phyloP scores from a whole-genome alignment of 805 yeast species.

The Brettanomyces bruxellensis region DNA sequence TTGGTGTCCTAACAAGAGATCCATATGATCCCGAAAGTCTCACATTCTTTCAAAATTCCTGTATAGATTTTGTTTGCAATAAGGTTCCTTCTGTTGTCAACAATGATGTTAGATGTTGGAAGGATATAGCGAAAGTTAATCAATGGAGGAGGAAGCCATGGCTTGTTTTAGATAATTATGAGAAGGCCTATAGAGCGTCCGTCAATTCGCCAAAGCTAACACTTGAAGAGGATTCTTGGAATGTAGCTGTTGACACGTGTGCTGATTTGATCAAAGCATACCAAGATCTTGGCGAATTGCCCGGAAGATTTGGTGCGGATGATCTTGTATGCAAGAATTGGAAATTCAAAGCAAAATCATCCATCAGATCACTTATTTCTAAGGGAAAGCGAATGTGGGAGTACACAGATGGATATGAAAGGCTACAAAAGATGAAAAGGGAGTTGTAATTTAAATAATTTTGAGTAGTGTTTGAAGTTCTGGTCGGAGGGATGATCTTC shows the following conservation, averaged over 20 bases:
- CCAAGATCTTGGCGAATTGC: conserved; percentile 75
- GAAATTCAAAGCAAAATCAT: conserved; percentile 73
- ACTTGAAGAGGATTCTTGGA: conserved; percentile 57
- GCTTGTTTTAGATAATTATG: conserved; percentile 78
- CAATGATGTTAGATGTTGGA: conserved; percentile 66
- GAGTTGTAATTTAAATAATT: conserved; percentile 16
- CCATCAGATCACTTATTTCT: conserved; percentile 66
- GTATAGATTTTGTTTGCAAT: conserved; percentile 64
- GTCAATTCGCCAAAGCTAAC: conserved; percentile 57
- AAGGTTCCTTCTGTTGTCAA: conserved; percentile 62
- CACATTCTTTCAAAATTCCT: conserved; percentile 56
- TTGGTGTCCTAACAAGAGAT: conserved; percentile 52
- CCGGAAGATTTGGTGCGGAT: conserved; percentile 72
- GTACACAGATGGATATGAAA: conserved; percentile 68
- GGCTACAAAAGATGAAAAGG: conserved; percentile 42
- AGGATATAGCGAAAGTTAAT: conserved; percentile 75
- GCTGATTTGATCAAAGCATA: conserved; percentile 77
- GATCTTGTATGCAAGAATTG: conserved; percentile 87
- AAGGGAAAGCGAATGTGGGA: conserved; percentile 79
- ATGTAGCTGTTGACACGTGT: conserved; percentile 71
- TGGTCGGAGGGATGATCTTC: no score
- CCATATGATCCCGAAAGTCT: conserved; percentile 31
- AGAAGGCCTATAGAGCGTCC: conserved; percentile 74
- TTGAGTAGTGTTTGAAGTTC: neutral
- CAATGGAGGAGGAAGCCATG: conserved; percentile 84